Percentiles rank a stretch among this genome's conserved stretches.
phyloP scores from a whole-genome alignment of 208 protist genomes.

The Trypanosoma grayi region DNA sequence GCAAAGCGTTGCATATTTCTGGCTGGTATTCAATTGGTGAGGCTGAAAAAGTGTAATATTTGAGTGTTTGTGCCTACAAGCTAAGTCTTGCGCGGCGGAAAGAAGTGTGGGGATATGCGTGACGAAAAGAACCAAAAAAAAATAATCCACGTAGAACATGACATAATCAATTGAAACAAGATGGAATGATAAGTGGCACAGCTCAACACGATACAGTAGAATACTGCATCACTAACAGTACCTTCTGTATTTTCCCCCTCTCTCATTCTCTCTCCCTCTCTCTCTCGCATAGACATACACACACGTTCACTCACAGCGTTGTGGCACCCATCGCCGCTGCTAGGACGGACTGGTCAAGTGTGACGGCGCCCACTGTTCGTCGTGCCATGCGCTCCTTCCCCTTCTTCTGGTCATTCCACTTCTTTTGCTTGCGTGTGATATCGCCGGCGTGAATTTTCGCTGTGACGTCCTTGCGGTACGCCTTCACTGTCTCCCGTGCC shows the following conservation, averaged over 20 bases:
- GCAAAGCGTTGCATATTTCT: conserved; percentile 41
- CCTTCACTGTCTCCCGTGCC: conserved; percentile 91
- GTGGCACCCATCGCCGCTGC: conserved; percentile 86
- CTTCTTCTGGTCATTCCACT: conserved; percentile 97
- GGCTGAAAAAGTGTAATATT: conserved; percentile 10
- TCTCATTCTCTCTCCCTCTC: not conserved
- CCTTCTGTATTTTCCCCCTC: not conserved
- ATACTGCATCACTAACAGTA: no score
- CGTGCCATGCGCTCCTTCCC: conserved; percentile 96
- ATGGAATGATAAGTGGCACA: conserved; percentile 3
- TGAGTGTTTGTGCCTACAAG: no score
- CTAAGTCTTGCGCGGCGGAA: no score
- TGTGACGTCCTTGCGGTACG: conserved; percentile 94
- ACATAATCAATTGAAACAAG: not conserved
- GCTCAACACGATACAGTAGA: not conserved
- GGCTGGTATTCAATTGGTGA: conserved; percentile 8
- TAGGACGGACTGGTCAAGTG: conserved; percentile 92
- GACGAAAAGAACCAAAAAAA: conserved; percentile 3
- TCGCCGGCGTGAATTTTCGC: conserved; percentile 96
- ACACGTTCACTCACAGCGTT: conserved; percentile 17
- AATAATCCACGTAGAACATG: not conserved
- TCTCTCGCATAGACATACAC: not conserved
- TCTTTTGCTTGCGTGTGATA: conserved; percentile 95
- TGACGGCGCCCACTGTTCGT: conserved; percentile 88
- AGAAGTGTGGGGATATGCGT: not conserved